phyloP scores from a whole-genome alignment of 1,284 basidiomycete species.

The Moesziomyces sp. region DNA sequence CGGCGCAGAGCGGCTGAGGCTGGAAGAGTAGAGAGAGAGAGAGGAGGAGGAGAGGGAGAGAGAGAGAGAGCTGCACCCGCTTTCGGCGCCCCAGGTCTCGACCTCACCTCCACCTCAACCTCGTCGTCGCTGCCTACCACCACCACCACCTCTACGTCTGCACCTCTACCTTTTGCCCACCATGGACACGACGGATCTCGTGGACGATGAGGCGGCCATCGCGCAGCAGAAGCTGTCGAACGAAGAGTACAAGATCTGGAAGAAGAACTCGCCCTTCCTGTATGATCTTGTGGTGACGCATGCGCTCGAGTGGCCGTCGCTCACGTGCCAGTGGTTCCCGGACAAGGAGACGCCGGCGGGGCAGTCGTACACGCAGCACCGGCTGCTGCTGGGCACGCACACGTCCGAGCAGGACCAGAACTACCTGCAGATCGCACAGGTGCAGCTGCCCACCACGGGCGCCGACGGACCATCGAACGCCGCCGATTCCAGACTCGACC shows the following conservation, averaged over 20 bases:
- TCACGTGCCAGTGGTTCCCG: constrained; percentile 99
- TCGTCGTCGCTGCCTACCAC: not conserved
- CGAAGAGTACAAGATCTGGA: constrained; percentile 68
- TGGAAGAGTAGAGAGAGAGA: too few species aligned
- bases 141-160: constrained; percentile 1
- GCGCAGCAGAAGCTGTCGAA: constrained; percentile 62
- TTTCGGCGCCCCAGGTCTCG: not conserved
- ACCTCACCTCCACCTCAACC: not conserved
- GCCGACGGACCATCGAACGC: constrained; percentile 36
- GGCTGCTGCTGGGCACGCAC: constrained; percentile 94
- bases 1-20: too few species aligned
- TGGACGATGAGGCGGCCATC: constrained; percentile 59
- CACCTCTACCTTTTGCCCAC: constrained; percentile 2
- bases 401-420: constrained; percentile 95
- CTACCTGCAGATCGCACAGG: constrained; percentile 90
- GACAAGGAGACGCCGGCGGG: constrained; percentile 86
- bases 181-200: constrained; percentile 54
- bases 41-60: too few species aligned
- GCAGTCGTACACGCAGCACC: constrained; percentile 91
- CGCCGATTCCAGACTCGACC: constrained; percentile 77
- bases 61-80: too few species aligned
- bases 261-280: constrained; percentile 75
- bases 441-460: constrained; percentile 82
- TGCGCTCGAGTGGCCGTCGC: constrained; percentile 95
- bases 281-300: constrained; percentile 98